Percentiles rank a stretch among this genome's conserved stretches.
These are phyloP conservation scores for Podospora tetraspora DNA, from an alignment of 495 filamentous ascomycete species.

Conservation along the genomic window DNA sequence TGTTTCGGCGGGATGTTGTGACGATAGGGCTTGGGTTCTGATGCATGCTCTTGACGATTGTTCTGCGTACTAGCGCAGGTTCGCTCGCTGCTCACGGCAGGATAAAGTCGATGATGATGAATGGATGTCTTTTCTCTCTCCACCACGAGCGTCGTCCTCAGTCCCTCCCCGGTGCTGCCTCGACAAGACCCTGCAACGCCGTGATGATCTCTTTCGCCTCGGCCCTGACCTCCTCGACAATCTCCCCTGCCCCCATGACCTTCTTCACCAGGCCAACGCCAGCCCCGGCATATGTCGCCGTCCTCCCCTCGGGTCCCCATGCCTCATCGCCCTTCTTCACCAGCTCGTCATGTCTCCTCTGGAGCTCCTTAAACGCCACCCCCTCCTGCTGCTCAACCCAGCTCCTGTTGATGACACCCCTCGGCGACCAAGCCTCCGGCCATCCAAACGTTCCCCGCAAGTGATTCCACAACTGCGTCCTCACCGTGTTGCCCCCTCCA, in stretches of 20 bases:
- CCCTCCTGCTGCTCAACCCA: conserved; percentile 55
- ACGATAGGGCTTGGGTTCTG: background rate
- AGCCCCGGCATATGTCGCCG: conserved; percentile 65
- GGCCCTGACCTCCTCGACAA: conserved; percentile 62
- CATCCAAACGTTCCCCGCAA: conserved; percentile 63
- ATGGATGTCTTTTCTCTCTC: background rate
- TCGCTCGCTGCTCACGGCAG: background rate
- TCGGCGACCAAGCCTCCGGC: conserved; percentile 58
- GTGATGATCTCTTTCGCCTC: conserved; percentile 55
- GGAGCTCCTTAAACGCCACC: conserved; percentile 52
- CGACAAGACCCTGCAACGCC: conserved; percentile 3
- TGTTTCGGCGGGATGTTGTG: background rate
- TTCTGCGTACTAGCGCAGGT: background rate
- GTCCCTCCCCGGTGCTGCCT: background rate
- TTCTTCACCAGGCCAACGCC: conserved; percentile 58
- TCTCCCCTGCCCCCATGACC: conserved; percentile 60
- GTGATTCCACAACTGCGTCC: conserved; percentile 66
- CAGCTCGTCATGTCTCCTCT: conserved; percentile 53
- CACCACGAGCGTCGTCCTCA: background rate
- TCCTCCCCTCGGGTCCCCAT: conserved; percentile 58
- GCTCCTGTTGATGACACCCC: conserved; percentile 58
- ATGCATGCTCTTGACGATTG: background rate
- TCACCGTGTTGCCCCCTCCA: conserved; percentile 57
- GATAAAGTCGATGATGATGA: background rate
- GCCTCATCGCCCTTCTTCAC: conserved; percentile 49